Conservation (phyloP, 2,329 filamentous ascomycete species). For the Tolypocladium inflatum region DNA sequence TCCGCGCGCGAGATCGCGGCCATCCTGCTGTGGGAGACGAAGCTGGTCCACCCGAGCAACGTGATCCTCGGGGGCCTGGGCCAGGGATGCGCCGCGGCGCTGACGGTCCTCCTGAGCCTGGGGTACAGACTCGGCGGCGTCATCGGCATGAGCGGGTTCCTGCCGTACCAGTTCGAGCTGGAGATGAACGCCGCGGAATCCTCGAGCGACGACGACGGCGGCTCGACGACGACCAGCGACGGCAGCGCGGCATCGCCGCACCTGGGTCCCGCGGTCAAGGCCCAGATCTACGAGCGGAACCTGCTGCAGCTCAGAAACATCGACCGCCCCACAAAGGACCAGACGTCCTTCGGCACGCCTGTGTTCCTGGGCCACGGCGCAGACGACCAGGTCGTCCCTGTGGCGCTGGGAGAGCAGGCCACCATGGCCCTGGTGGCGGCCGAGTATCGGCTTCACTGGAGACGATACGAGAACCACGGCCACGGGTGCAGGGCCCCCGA, state of each 20-base stretch:
- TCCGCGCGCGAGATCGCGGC: slow-evolving; percentile 23
- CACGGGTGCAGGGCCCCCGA: slow-evolving; percentile 41
- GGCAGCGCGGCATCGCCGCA: neutral
- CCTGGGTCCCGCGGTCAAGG: slow-evolving; percentile 10
- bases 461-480: slow-evolving; percentile 27
- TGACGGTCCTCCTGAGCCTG: slow-evolving; percentile 32
- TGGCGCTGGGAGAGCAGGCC: slow-evolving; percentile 19
- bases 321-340: slow-evolving; percentile 1
- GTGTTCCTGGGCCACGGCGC: slow-evolving; percentile 34
- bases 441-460: slow-evolving; percentile 16
- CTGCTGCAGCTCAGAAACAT: slow-evolving; percentile 16
- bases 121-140: slow-evolving; percentile 27
- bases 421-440: slow-evolving; percentile 13
- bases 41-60: slow-evolving; percentile 20
- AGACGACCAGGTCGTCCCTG: slow-evolving; percentile 26
- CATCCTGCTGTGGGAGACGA: slow-evolving; percentile 23
- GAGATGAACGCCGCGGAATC: slow-evolving; percentile 11
- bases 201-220: slow-evolving; percentile 8
- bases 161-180: slow-evolving; percentile 29
- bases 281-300: slow-evolving; percentile 20
- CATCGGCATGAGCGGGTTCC: slow-evolving; percentile 37
- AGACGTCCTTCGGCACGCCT: slow-evolving; percentile 18
- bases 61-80: slow-evolving; percentile 43
- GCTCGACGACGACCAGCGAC: slow-evolving; percentile 11
- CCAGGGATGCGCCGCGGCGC: slow-evolving; percentile 38